Percentiles rank a stretch among this genome's conserved stretches.
These are phyloP conservation scores for Acephala macrosclerotiorum DNA, from an alignment of 2,329 filamentous ascomycete species.

Conservation along the genomic window DNA sequence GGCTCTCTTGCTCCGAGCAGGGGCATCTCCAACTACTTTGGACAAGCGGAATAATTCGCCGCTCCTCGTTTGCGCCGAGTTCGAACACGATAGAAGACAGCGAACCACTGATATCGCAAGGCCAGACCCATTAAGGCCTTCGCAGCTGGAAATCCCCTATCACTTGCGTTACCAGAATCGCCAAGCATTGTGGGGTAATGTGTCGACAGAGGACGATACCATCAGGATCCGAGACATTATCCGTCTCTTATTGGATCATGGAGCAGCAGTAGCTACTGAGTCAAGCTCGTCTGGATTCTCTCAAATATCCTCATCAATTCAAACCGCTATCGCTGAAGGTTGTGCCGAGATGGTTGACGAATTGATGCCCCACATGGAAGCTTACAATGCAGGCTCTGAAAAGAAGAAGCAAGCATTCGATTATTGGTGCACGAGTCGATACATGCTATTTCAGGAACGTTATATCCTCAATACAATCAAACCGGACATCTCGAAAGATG, in stretches of 20 bases:
- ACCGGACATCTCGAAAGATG: neutral
- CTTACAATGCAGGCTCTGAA: neutral
- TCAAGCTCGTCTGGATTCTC: neutral
- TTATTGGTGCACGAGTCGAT: neutral
- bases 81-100: conserved; percentile 17
- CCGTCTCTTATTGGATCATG: conserved; percentile 21
- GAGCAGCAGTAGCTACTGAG: conserved; percentile 9
- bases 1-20: conserved; percentile 22
- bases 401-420: neutral
- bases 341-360: conserved; percentile 28
- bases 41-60: conserved; percentile 29
- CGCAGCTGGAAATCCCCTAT: neutral
- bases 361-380: conserved; percentile 13
- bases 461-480: conserved; percentile 6
- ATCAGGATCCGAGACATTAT: conserved; percentile 23
- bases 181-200: neutral
- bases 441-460: neutral
- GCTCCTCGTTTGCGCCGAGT: conserved; percentile 29
- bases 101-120: conserved; percentile 13
- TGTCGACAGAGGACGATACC: conserved; percentile 10
- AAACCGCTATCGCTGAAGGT: conserved; percentile 16
- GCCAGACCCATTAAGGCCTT: neutral
- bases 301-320: neutral
- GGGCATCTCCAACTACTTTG: conserved; percentile 23
- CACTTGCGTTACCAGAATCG: neutral